Evolutionary conservation across 2,329 filamentous ascomycete genomes (phyloP), one percentile per base, ranked within the genome.

Genomic region (Exophiala spinifera): DNA sequence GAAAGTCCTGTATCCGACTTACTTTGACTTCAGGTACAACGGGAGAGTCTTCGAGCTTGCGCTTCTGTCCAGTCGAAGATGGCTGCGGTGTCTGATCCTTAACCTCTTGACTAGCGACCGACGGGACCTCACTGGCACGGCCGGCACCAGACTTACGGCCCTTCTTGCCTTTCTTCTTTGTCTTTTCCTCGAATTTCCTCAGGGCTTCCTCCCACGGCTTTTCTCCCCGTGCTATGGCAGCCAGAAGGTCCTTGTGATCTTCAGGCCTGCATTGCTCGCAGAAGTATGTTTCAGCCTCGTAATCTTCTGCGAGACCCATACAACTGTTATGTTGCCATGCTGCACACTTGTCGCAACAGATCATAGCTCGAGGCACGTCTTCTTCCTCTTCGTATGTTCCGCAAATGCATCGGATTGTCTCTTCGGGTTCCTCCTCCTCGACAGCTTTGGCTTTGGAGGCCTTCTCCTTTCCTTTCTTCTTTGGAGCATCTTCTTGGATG

Each of bases 241-340:
- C 86, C 3, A 99, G 74, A 2, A 96, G 82, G 57, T 86, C 85
- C 63, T 83, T 84, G 74, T 99, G 94, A 59, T 91, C 84, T 52
- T 90, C 81, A 0, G 94, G 94, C 49, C 82, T 81, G 75, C 94
- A 97, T 72, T 86, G 77, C 72, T 99, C 94, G 73, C 94, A 99
- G 72, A 87, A 95, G 75, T 99, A 99, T 71, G 88, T 80, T 57
- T 88, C 88, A 25, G 88, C 87, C 55, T 91, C 74, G 53, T 80
- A 88, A 28, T 86, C 83, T 64, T 88, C 90, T 44, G 86, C 84
- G 65, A 96, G 83, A 49, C 89, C 90, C 78, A 99, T 89, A 69
- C 94, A 99, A 60, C 95, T 86, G 67, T 96, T 96, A 73, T 99
- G 94, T 73, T 99, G 94, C 94, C 94, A 99, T 39, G 87, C 92